Base-by-base conservation (phyloP, 1,139 yeast species). In the Pichia kudriavzevii region DNA sequence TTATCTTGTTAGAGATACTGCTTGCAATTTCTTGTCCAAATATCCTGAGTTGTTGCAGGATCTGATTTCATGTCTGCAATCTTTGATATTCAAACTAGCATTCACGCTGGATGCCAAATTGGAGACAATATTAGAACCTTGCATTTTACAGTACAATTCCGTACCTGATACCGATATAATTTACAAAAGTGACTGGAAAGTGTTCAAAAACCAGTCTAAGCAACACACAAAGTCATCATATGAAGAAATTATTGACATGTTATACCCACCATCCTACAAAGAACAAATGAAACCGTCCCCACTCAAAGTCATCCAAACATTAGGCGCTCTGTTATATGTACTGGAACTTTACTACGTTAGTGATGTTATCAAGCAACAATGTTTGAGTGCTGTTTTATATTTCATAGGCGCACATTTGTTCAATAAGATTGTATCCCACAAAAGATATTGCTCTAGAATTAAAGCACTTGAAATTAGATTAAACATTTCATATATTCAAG, bases 391-490 rank as follows among this genome's bases (percentile, higher is more conserved):
- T 42, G 80, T 91, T 2, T 68, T 91, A 35, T 80, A 81, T 56
- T 85, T 91, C 77, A 62, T 85, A 20, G 77, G 88, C 16, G 64
- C 79, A 13, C 70, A 73, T 2, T 52, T 88, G 21, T 88, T 88
- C 61, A 88, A 91, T 55, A 67, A 78, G 37, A 67, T 88, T 24
- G 60, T 87, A 35, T 66, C 75, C 22, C 77, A 71, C 48, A 72
- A 79, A 16, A 66, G 58, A 34, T 80, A 81, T 46, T 68, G 84
- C 36, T 74, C 95, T 0, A 69, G 99, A 40, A 69, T 85, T 2
- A 76, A 81, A 46, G 97, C 97, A 0, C 75, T 91, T 58, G 97
- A 91, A 55, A 79, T 91, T 31, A 67, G 97, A 36, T 69, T 91
- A 41, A 91, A 91, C 50, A 56, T 91, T 8, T 85, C 95, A 0